Base-by-base conservation (phyloP, 1,284 basidiomycete species). In the Boletus sp. region DNA sequence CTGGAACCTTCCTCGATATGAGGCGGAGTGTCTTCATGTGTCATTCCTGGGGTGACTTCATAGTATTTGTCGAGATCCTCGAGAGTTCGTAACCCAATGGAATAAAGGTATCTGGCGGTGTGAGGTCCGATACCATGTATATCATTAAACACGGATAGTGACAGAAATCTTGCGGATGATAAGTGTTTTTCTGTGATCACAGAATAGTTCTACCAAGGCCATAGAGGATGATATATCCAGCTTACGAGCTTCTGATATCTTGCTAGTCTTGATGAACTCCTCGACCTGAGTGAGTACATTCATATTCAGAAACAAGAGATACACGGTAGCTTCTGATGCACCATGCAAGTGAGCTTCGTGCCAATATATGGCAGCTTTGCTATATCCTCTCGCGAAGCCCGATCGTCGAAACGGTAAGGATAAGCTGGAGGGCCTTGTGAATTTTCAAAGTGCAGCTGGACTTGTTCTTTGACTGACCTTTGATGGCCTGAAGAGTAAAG, bases 41-140 rank as follows among this genome's bases (percentile, higher is more conserved):
- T 51, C 22, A 51, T 59, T n/a, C 45, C 61, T 9, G 63, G 53
- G 7, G 33, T 33, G 37, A 84, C 77, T 57, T 84, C 83, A 64
- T 87, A 89, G 64, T 88, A 87, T 42, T 76, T 71, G 58, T 86
- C 82, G 43, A 91, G 76, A 62, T 91, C 84, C 7, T 82, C 78
- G 16, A 89, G 65, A 0, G 80, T 84, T 46, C 84, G 80, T 46
- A 89, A 70, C 5, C 86, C 85, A 29, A 80, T 75, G 24, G 80
- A 79, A 67, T 85, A 89, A 5, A 91, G 76, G 39, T 78, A 74
- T 7, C 83, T 80, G 4, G 89, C 88, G 3, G 80, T 88, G n/a
- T 75, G 71, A 0, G 88, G 77, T 8, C 90, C 91, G 37, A 93
- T 85, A 8, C 89, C 88, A 54, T 93, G 84, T 58, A 92, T 74